Conservation (phyloP, 805 yeast genomes). For the Yarrowia sp. region DNA sequence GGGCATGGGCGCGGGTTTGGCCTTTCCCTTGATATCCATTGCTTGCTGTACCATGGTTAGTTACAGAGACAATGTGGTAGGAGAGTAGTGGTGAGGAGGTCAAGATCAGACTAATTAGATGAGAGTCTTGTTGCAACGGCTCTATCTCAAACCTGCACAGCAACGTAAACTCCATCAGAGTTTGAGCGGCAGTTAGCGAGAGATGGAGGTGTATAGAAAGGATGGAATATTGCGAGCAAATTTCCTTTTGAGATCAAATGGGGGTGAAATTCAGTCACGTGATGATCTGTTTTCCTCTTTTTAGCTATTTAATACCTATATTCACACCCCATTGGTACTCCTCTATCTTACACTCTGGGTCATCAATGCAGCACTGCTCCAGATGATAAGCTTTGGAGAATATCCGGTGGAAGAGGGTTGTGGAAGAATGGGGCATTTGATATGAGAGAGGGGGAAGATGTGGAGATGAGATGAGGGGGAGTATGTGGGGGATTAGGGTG, state of each 20-base stretch:
- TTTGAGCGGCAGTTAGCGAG: background rate
- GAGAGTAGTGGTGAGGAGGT: background rate
- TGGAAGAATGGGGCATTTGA: background rate
- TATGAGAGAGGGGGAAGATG: background rate
- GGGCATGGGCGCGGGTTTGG: background rate
- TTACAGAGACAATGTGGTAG: background rate
- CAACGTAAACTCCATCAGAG: background rate
- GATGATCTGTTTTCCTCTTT: background rate
- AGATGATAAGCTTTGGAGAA: background rate
- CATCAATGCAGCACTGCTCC: conserved; percentile 11
- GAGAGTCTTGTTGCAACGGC: conserved; percentile 5
- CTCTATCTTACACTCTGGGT: background rate
- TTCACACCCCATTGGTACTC: no score
- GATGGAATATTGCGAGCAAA: no score
- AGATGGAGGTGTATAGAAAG: background rate
- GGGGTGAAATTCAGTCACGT: background rate
- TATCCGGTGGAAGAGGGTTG: background rate
- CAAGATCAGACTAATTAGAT: background rate
- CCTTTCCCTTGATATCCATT: conserved; percentile 13
- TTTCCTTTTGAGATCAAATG: background rate
- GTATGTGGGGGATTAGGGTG: no score
- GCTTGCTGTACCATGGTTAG: background rate
- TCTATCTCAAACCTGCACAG: conserved; percentile 5
- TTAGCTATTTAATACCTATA: background rate
- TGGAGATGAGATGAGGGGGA: background rate